These are phyloP conservation scores for Chlamydomonas sp. DNA, from an alignment of 139 green algal species.

Conservation along the genomic window DNA sequence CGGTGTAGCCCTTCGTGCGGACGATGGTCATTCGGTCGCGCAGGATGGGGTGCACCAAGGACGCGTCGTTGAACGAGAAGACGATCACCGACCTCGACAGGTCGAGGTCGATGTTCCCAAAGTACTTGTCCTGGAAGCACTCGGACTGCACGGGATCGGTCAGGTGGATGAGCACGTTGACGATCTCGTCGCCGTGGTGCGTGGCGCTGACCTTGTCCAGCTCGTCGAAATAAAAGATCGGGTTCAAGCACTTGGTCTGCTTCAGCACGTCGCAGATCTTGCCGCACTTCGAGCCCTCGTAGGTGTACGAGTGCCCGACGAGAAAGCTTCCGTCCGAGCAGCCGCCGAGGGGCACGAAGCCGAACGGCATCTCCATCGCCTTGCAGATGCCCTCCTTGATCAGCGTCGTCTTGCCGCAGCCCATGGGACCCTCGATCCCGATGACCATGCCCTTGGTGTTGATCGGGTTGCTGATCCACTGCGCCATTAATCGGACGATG, in stretches of 20 bases:
- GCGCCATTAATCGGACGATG: not conserved
- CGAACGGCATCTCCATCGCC: not conserved
- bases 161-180: slow-evolving; percentile 13
- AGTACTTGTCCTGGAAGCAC: slow-evolving; percentile 4
- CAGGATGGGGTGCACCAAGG: slow-evolving; percentile 7
- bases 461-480: slow-evolving; percentile 15
- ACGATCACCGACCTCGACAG: not conserved
- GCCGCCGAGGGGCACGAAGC: slow-evolving; percentile 1
- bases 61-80: slow-evolving; percentile 8
- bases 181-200: not conserved
- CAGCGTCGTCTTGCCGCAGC: not conserved
- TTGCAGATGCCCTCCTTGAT: not conserved
- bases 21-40: slow-evolving; percentile 7
- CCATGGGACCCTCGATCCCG: not conserved
- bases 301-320: slow-evolving; percentile 4
- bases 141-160: slow-evolving; percentile 8
- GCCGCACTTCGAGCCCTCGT: slow-evolving; percentile 4
- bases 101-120: not conserved
- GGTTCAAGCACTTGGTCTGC: not conserved
- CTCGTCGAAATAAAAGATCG: slow-evolving; percentile 10
- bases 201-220: slow-evolving; percentile 7
- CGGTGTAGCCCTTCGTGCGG: not conserved
- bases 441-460: not conserved
- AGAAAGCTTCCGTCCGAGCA: not conserved
- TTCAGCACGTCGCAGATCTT: not conserved